Conservation (phyloP, 2,329 filamentous ascomycete species). For the Ramichloridium luteum region DNA sequence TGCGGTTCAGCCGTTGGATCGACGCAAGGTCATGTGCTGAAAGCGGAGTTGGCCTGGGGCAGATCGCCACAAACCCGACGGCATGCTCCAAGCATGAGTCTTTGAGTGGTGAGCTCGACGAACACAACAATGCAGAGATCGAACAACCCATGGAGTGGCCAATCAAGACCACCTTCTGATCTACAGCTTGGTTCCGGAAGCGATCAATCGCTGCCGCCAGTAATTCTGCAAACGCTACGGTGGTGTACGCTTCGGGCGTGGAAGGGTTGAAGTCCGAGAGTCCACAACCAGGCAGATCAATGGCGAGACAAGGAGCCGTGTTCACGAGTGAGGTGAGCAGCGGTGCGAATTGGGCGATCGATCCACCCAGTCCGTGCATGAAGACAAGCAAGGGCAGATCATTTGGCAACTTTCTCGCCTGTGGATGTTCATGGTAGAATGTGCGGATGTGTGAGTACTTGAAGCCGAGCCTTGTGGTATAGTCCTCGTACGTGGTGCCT, state of each 20-base stretch:
- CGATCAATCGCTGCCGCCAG: slow-evolving; percentile 62
- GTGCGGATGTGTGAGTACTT: slow-evolving; percentile 67
- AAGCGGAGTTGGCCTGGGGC: slow-evolving; percentile 55
- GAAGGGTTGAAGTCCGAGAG: slow-evolving; percentile 61
- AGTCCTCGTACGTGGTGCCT: slow-evolving; percentile 58
- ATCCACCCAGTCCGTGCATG: slow-evolving; percentile 87
- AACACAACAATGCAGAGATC: slow-evolving; percentile 60
- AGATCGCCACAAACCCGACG: slow-evolving; percentile 69
- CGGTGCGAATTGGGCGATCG: slow-evolving; percentile 73
- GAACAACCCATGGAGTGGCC: slow-evolving; percentile 87
- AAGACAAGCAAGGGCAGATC: slow-evolving; percentile 77
- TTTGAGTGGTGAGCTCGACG: slow-evolving; percentile 41
- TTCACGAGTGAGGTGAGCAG: slow-evolving; percentile 72
- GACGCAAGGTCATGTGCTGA: slow-evolving; percentile 26
- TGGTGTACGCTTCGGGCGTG: slow-evolving; percentile 66
- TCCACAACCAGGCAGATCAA: slow-evolving; percentile 86
- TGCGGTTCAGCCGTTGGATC: slow-evolving; percentile 48
- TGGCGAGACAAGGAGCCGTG: slow-evolving; percentile 68
- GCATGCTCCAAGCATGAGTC: slow-evolving; percentile 46
- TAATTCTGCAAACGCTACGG: slow-evolving; percentile 62
- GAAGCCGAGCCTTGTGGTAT: slow-evolving; percentile 54
- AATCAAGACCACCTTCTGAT: slow-evolving; percentile 65
- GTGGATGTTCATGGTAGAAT: slow-evolving; percentile 71
- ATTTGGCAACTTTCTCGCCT: slow-evolving; percentile 66
- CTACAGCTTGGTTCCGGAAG: slow-evolving; percentile 50